These are phyloP conservation scores for Phytophthora fragariae DNA, from an alignment of 352 stramenopile genomes.

Conservation along the genomic window DNA sequence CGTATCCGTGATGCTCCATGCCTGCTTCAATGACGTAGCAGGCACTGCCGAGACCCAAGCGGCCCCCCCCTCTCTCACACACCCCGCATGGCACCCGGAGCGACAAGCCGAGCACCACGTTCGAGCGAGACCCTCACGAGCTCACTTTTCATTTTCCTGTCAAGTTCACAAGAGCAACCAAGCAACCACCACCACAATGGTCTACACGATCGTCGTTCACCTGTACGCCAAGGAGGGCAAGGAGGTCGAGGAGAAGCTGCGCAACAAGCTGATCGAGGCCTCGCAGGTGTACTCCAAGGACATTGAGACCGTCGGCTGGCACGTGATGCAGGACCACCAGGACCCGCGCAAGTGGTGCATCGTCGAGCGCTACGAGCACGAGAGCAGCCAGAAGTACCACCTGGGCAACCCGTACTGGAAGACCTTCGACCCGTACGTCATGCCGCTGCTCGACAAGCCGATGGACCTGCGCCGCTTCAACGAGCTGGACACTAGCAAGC, in stretches of 20 bases:
- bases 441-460: conserved; percentile 25
- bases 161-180: conserved; percentile 29
- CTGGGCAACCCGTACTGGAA: conserved; percentile 37
- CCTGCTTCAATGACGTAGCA: conserved; percentile 37
- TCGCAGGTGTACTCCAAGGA: conserved; percentile 49
- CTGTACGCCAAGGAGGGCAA: conserved; percentile 48
- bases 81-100: neutral
- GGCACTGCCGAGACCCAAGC: conserved; percentile 22
- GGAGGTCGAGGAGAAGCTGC: conserved; percentile 47
- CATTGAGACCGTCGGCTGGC: conserved; percentile 37
- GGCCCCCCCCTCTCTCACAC: conserved; percentile 1
- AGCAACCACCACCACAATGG: conserved; percentile 24
- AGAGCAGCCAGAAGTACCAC: conserved; percentile 41
- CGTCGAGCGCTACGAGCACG: conserved; percentile 45
- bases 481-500: conserved; percentile 46
- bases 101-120: neutral
- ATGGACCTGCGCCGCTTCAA: conserved; percentile 43
- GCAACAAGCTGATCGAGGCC: conserved; percentile 47
- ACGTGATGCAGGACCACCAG: conserved; percentile 45
- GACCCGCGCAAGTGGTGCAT: conserved; percentile 48
- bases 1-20: conserved; percentile 28
- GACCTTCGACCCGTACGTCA: conserved; percentile 36
- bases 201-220: conserved; percentile 48
- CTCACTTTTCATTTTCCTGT: conserved; percentile 38
- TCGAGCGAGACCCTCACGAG: conserved; percentile 1